These are phyloP conservation scores for Lasiodiplodia sp. DNA, from an alignment of 2,329 filamentous ascomycete genomes.

Conservation along the genomic window DNA sequence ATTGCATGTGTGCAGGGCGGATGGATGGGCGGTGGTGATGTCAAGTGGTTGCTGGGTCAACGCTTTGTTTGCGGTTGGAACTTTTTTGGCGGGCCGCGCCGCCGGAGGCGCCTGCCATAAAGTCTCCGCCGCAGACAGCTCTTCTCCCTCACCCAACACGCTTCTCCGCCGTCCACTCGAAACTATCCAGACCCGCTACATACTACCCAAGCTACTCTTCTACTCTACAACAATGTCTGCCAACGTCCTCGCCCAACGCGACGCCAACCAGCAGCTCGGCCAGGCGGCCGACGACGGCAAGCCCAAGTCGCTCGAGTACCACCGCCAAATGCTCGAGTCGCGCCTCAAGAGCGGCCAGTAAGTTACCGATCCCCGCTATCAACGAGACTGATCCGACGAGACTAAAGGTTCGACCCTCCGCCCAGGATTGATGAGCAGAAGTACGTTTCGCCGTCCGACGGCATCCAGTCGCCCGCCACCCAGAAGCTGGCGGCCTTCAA, in stretches of 20 bases:
- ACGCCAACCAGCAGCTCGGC: slow-evolving; percentile 64
- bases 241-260: slow-evolving; percentile 70
- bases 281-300: slow-evolving; percentile 47
- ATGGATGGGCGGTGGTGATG: neutral
- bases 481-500: slow-evolving; percentile 83
- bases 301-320: slow-evolving; percentile 69
- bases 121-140: neutral
- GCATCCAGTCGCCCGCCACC: slow-evolving; percentile 86
- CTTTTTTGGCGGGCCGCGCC: slow-evolving; percentile 14
- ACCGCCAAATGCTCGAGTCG: slow-evolving; percentile 76
- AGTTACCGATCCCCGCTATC: slow-evolving; percentile 39
- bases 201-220: slow-evolving; percentile 4
- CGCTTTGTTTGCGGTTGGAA: slow-evolving; percentile 14
- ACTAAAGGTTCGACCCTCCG: slow-evolving; percentile 22
- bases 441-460: slow-evolving; percentile 86
- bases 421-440: slow-evolving; percentile 39
- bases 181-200: slow-evolving; percentile 10
- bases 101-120: neutral
- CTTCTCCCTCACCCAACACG: neutral
- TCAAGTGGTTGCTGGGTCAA: slow-evolving; percentile 20
- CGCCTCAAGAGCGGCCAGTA: slow-evolving; percentile 74
- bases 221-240: slow-evolving; percentile 57
- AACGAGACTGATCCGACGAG: slow-evolving; percentile 23
- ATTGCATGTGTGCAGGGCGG: neutral
- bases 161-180: slow-evolving; percentile 3